Evolutionary conservation across 805 yeast species (phyloP).

Genomic region (Pichia californica): DNA sequence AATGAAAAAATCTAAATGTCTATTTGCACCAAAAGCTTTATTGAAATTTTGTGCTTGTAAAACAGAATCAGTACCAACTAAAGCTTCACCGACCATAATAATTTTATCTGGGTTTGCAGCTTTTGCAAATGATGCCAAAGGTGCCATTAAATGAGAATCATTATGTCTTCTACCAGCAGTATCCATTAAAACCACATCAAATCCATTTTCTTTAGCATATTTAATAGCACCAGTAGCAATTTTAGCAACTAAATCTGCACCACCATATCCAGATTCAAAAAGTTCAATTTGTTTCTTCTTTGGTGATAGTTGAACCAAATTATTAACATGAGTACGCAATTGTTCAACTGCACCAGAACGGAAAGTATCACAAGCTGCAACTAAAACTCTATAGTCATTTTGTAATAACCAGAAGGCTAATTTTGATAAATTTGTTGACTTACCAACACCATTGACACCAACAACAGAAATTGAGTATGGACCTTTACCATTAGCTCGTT

Average conservation of each 20-base stretch:
- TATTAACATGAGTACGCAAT: conserved; percentile 85
- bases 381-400: conserved; percentile 76
- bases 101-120: conserved; percentile 94
- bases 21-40: conserved; percentile 79
- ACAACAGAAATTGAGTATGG: conserved; percentile 97
- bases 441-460: conserved; percentile 98
- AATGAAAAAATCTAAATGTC: conserved; percentile 83
- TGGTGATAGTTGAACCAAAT: conserved; percentile 62
- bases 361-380: conserved; percentile 97
- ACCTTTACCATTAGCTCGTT: conserved; percentile 31
- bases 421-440: conserved; percentile 91
- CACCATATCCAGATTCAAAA: conserved; percentile 94
- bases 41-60: conserved; percentile 92
- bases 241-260: conserved; percentile 87
- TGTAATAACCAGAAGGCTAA: conserved; percentile 93
- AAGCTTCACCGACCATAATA: conserved; percentile 97
- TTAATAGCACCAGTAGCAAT: conserved; percentile 89
- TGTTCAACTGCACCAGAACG: conserved; percentile 99
- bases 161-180: conserved; percentile 98
- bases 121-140: conserved; percentile 88
- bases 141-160: conserved; percentile 92
- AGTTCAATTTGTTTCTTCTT: conserved; percentile 50
- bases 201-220: conserved; percentile 60
- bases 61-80: conserved; percentile 96
- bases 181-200: conserved; percentile 86